Evolutionary conservation across 768 basidiomycete genomes (phyloP).

Genomic region (Suillus luteus): DNA sequence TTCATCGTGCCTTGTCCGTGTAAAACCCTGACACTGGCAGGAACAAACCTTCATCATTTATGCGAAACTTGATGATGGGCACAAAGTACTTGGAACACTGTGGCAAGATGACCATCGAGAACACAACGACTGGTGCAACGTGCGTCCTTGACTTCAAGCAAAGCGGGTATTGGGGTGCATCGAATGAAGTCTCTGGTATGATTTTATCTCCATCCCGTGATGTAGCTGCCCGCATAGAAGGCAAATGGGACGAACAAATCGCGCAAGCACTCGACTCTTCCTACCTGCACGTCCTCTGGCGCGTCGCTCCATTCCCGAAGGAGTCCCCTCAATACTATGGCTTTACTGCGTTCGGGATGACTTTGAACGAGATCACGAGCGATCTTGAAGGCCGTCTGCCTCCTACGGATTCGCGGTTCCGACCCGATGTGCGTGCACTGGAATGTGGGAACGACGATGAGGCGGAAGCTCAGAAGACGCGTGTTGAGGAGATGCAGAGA

Average conservation of each 20-base stretch:
- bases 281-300: conserved; percentile 78
- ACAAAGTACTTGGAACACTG: conserved; percentile 88
- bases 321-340: conserved; percentile 76
- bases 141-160: conserved; percentile 87
- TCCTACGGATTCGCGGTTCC: conserved; percentile 77
- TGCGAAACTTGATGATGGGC: conserved; percentile 88
- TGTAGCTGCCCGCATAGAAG: conserved; percentile 67
- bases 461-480: conserved; percentile 72
- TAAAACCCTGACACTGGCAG: conserved; percentile 37
- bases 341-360: conserved; percentile 78
- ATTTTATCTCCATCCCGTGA: conserved; percentile 57
- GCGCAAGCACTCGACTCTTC: conserved; percentile 67
- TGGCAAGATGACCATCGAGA: conserved; percentile 77
- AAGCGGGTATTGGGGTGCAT: conserved; percentile 79
- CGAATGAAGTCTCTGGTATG: conserved; percentile 68
- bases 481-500: conserved; percentile 77
- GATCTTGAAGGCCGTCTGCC: conserved; percentile 67
- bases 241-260: conserved; percentile 87
- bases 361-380: conserved; percentile 76
- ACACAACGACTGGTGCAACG: conserved; percentile 51
- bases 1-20: conserved; percentile 8
- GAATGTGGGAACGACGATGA: conserved; percentile 73
- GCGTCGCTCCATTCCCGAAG: conserved; percentile 70
- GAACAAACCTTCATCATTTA: conserved; percentile 86
- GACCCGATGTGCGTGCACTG: conserved; percentile 81